A percentile compares a stretch with the other conserved stretches of the same genome.
Evolutionary conservation across 257 asterid genomes (phyloP).

Genomic region (Ligustrum vulgare): DNA sequence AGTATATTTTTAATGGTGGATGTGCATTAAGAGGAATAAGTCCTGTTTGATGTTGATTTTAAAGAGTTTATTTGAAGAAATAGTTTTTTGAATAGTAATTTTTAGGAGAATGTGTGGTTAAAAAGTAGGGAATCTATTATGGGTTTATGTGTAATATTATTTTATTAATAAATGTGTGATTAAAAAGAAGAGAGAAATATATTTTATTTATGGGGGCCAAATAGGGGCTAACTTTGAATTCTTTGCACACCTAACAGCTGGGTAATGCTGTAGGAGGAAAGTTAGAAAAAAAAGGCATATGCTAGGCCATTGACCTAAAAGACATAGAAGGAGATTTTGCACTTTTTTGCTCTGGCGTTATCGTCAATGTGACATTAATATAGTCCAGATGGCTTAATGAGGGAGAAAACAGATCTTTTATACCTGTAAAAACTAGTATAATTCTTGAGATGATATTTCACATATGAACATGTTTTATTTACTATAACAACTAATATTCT

Average conservation of each 20-base stretch:
- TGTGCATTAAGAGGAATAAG: not conserved
- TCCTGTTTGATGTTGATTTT: too few relatives aligned
- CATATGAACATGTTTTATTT: constrained; percentile 13
- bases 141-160: too few relatives aligned
- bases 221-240: not conserved
- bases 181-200: too few relatives aligned
- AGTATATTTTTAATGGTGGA: not conserved
- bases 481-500: not conserved
- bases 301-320: not conserved
- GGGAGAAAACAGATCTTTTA: not conserved
- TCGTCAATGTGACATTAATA: constrained; percentile 1
- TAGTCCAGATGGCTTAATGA: constrained; percentile 9
- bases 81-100: too few relatives aligned
- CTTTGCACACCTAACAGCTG: not conserved
- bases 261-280: not conserved
- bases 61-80: too few relatives aligned
- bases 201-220: too few relatives aligned
- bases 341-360: not conserved
- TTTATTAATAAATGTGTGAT: too few relatives aligned
- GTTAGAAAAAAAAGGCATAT: not conserved
- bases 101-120: too few relatives aligned
- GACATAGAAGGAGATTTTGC: not conserved
- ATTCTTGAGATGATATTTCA: not conserved
- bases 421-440: not conserved
- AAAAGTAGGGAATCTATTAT: too few relatives aligned